Conservation (phyloP, 176 grass and related monocot genomes). For the Tillandsia leiboldiana region DNA sequence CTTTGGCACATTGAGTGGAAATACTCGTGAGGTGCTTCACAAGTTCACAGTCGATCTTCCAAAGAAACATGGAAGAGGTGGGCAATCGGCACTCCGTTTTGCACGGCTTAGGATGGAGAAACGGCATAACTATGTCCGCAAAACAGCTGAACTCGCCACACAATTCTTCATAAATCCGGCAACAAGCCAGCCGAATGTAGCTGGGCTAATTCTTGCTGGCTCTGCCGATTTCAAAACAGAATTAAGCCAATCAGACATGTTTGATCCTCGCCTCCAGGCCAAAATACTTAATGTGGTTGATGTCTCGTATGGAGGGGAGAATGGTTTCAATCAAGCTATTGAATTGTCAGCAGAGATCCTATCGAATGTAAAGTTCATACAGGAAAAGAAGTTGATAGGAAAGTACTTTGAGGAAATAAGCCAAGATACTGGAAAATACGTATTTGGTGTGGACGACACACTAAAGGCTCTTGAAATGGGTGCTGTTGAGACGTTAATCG, state of each 20-base stretch:
- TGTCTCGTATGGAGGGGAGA: background rate
- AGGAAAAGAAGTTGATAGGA: background rate
- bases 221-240: constrained; percentile 2
- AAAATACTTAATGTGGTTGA: constrained; percentile 4
- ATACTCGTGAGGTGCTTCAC: constrained; percentile 1
- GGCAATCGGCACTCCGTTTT: background rate
- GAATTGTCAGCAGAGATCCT: constrained; percentile 1
- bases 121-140: background rate
- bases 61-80: constrained; percentile 1
- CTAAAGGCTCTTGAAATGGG: constrained; percentile 1
- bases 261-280: background rate
- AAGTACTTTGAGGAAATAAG: constrained; percentile 3
- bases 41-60: constrained; percentile 1
- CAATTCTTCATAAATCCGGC: constrained; percentile 1
- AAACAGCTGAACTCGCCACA: background rate
- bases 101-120: constrained; percentile 1
- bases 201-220: constrained; percentile 1
- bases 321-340: background rate
- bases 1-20: constrained; percentile 1
- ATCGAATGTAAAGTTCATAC: background rate
- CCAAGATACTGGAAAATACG: constrained; percentile 1
- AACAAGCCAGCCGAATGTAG: background rate
- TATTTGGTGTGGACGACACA: background rate
- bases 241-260: constrained; percentile 2
- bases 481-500: background rate